Evolutionary conservation across 1,284 basidiomycete genomes (phyloP), one percentile per base, ranked within the genome.

Genomic region (Sporisorium exsertum): DNA sequence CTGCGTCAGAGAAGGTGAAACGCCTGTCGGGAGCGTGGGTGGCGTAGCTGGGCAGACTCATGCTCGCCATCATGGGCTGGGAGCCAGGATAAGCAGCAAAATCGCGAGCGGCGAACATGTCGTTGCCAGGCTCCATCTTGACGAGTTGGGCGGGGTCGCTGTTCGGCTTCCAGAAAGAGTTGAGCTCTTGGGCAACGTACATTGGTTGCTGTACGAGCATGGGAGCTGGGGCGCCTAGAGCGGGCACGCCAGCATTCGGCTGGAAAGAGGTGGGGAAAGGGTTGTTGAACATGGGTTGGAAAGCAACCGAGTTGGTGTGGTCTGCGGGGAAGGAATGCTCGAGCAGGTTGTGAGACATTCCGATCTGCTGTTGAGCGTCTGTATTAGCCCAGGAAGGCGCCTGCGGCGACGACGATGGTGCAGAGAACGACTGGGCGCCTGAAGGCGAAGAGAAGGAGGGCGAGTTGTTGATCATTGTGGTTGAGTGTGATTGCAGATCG

Each of bases 41-140:
- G 1, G 66, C 66, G 47, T 59, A 74, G 22, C 49, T 69, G 24
- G 72, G 72, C 29, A 74, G 52, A 27, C 72, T 74, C 59, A 74
- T 70, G 53, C 56, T 66, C 9, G 63, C 40, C 12, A 69, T 42
- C 72, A 74, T 70, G 52, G 66, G 58, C 33, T 68, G 72, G 3
- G 66, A 69, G 42, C 18, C 50, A 42, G 51, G 51, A 45, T 57
- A 66, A 8, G 60, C 20, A 20, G 58, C 22, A 12, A 55, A 71
- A 32, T 65, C 58, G 43, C 54, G 63, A 35, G 68, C 46, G 15
- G 59, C 20, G 29, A 71, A 71, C 13, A 65, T 32, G 55, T 71
- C 64, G 35, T 61, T 45, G 35, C 37, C 52, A 6, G 64, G 60
- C 42, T 72, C 69, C 63, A 63, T 65, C 56, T 72, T 72, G 56